Percentiles rank a stretch among this genome's conserved stretches.
Conservation (phyloP, 208 protist species). For the Acanthamoeba royreba region DNA sequence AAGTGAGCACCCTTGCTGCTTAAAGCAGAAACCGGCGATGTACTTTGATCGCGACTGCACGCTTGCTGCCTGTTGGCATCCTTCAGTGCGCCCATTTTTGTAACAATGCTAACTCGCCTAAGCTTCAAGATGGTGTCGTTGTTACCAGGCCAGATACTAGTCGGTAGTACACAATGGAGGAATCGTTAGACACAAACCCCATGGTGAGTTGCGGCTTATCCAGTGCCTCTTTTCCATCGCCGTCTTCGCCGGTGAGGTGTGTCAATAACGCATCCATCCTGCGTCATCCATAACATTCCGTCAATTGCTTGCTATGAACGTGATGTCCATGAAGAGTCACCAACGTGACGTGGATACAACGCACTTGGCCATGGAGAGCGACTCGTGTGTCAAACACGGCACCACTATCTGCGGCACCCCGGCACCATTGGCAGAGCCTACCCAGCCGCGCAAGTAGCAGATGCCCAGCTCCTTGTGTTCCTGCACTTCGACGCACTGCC, state of each 20-base stretch:
- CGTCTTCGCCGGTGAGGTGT: background rate
- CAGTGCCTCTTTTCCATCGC: background rate
- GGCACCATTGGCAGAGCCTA: background rate
- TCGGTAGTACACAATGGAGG: slow-evolving; percentile 13
- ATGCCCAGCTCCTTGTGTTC: background rate
- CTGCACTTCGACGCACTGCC: background rate
- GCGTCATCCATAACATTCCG: background rate
- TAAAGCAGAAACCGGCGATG: no score
- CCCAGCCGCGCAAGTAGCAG: background rate
- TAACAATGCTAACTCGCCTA: background rate
- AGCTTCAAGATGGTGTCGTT: background rate
- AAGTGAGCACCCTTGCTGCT: background rate
- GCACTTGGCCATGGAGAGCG: background rate
- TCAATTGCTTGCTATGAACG: background rate
- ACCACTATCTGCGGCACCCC: background rate
- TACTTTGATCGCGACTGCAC: no score
- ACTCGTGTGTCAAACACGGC: background rate
- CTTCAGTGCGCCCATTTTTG: no score
- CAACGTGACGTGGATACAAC: no score
- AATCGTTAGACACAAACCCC: background rate
- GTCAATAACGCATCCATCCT: background rate
- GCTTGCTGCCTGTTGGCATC: no score
- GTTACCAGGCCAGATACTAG: background rate
- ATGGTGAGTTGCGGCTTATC: slow-evolving; percentile 2
- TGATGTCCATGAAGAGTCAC: no score